Evolutionary conservation across 2,329 filamentous ascomycete genomes (phyloP).

Genomic region (Leptographium lundbergii): DNA sequence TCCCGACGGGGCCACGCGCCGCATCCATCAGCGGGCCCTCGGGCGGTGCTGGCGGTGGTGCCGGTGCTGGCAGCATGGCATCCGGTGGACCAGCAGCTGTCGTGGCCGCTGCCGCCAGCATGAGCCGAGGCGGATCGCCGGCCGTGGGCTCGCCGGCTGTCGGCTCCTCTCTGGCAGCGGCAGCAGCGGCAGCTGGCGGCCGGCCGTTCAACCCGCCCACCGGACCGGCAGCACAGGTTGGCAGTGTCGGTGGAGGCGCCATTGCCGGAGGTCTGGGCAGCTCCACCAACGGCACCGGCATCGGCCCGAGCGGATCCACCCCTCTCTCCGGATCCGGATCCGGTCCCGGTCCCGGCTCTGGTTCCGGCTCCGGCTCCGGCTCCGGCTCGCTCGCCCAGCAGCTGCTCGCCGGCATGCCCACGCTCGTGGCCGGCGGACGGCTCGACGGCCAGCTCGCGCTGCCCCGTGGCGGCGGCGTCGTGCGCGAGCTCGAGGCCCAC

Average conservation of each 20-base stretch:
- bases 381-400: constrained; percentile 33
- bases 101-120: background rate
- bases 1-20: constrained; percentile 32
- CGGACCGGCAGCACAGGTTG: constrained; percentile 29
- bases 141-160: constrained; percentile 18
- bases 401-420: constrained; percentile 36
- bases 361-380: background rate
- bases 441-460: constrained; percentile 36
- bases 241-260: background rate
- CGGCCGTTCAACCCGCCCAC: constrained; percentile 45
- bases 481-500: constrained; percentile 41
- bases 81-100: background rate
- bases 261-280: no score
- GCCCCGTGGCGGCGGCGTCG: constrained; percentile 31
- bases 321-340: background rate
- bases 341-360: background rate
- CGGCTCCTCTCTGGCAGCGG: background rate
- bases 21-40: constrained; percentile 7
- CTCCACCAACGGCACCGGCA: background rate
- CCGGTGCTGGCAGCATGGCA: background rate
- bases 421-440: constrained; percentile 40
- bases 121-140: constrained; percentile 17
- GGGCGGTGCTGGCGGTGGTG: background rate
- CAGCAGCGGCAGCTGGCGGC: background rate
- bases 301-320: background rate